Conservation (phyloP, 1,284 basidiomycete species). For the Heterobasidion irregulare region DNA sequence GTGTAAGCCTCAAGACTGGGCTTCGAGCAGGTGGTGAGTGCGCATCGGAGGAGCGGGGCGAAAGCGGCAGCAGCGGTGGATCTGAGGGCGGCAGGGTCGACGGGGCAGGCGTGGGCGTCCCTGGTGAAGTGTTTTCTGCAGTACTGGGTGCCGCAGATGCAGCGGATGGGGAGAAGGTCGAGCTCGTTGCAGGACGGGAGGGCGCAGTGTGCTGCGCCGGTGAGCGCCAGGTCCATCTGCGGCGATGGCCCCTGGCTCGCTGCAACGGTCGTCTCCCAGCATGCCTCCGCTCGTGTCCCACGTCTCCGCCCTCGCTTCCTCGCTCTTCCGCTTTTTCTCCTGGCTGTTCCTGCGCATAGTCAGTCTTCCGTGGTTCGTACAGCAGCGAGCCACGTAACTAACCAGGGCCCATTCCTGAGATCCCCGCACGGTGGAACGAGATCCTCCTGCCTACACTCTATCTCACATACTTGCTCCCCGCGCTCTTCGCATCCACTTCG, state of each 20-base stretch:
- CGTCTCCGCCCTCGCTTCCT: not conserved
- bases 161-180: constrained; percentile 62
- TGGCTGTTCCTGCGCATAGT: not conserved
- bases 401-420: not conserved
- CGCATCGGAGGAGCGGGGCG: constrained; percentile 39
- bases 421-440: not conserved
- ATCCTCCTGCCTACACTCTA: not conserved
- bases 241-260: too few relatives aligned
- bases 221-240: constrained; percentile 26
- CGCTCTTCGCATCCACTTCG: not conserved
- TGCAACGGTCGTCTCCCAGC: not conserved
- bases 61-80: constrained; percentile 2
- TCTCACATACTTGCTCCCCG: not conserved
- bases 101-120: constrained; percentile 47
- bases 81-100: constrained; percentile 10
- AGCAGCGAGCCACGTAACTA: not conserved
- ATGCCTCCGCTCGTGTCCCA: not conserved
- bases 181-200: constrained; percentile 40
- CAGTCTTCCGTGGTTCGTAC: not conserved
- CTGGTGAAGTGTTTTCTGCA: constrained; percentile 51
- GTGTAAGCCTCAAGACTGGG: constrained; percentile 36
- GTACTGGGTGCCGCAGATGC: constrained; percentile 41
- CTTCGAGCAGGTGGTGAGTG: constrained; percentile 40
- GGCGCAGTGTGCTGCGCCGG: constrained; percentile 49
- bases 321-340: not conserved